phyloP scores from a whole-genome alignment of 2,329 filamentous ascomycete genomes.

The Magnaporthiopsis poae region DNA sequence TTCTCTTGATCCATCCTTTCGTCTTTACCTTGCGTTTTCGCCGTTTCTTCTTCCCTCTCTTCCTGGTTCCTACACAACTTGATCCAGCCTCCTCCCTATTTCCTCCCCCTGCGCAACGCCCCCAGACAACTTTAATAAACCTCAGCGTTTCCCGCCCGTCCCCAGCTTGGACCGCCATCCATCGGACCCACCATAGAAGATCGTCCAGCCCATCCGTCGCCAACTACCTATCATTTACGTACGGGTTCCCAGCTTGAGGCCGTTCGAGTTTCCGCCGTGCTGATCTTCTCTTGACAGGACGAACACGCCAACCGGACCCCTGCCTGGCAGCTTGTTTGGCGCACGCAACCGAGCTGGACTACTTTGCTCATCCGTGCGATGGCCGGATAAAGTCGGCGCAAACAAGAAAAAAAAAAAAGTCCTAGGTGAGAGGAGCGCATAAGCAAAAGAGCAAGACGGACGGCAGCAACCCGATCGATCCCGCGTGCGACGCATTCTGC shows the following conservation, averaged over 20 bases:
- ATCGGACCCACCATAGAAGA: not conserved
- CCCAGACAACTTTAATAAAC: not conserved
- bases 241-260: too few species aligned
- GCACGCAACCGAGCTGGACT: not conserved
- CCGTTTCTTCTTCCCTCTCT: not conserved
- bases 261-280: not conserved
- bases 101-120: not conserved
- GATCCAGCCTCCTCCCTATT: not conserved
- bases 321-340: not conserved
- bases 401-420: too few species aligned
- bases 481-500: too few species aligned
- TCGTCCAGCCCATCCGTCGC: not conserved
- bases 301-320: not conserved
- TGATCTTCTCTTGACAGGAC: too few species aligned
- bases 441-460: too few species aligned
- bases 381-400: not conserved
- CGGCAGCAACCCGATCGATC: too few species aligned
- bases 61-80: not conserved
- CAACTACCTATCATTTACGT: not conserved
- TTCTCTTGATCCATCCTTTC: not conserved
- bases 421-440: too few species aligned
- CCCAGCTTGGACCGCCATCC: too few species aligned
- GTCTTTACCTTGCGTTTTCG: not conserved
- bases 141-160: constrained; percentile 2
- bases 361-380: not conserved